Evolutionary conservation across 805 yeast genomes (phyloP).

Genomic region (Pichia membranifaciens): DNA sequence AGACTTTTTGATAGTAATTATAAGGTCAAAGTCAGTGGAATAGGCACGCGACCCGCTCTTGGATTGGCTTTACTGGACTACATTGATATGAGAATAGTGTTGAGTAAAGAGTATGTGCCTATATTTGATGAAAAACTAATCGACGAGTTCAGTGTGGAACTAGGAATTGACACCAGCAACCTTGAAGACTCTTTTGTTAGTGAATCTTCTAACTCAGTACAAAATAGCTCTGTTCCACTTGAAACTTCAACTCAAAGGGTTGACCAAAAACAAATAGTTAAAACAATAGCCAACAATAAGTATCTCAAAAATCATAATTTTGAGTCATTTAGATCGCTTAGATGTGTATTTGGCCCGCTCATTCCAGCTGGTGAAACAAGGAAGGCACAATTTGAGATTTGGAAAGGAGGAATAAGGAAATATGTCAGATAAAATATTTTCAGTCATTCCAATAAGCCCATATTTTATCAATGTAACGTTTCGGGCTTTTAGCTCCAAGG

Average conservation of each 20-base stretch:
- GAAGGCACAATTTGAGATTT: conserved; percentile 27
- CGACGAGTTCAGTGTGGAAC: conserved; percentile 30
- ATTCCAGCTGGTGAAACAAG: conserved; percentile 16
- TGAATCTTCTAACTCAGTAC: not conserved
- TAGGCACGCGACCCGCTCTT: conserved; percentile 43
- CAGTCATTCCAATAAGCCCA: not conserved
- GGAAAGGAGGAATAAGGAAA: conserved; percentile 34
- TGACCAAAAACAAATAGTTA: conserved; percentile 19
- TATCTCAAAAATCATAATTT: conserved; percentile 29
- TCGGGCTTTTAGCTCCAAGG: not conserved
- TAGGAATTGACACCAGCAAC: conserved; percentile 27
- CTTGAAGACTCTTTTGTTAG: not conserved
- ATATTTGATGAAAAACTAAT: conserved; percentile 30
- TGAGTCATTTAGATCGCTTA: conserved; percentile 26
- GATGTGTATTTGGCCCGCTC: conserved; percentile 28
- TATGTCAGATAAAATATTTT: not conserved
- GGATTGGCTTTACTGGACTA: conserved; percentile 52
- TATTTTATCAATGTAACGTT: not conserved
- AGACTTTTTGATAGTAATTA: conserved; percentile 28
- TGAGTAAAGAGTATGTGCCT: conserved; percentile 40
- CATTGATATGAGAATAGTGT: conserved; percentile 43
- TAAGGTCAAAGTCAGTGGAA: conserved; percentile 29
- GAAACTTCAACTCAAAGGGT: conserved; percentile 11
- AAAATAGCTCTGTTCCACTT: not conserved
- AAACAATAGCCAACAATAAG: conserved; percentile 24